Evolutionary conservation across 805 yeast genomes (phyloP), one percentile per base, ranked within the genome.

Genomic region (Candida alai): DNA sequence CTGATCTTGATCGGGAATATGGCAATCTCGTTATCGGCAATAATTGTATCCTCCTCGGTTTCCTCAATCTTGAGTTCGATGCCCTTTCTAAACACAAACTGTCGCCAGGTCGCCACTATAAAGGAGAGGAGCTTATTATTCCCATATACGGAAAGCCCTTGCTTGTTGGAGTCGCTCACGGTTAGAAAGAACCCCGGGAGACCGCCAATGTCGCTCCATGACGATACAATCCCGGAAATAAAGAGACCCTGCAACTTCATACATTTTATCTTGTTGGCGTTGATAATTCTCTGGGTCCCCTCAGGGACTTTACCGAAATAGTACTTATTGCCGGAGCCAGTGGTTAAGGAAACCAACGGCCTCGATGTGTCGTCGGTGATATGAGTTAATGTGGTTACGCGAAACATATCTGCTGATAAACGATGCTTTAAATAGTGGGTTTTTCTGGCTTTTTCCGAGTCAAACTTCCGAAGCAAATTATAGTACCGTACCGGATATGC

Each of bases 111-210:
- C 1, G 89, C 73, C 3, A 85, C 73, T 29, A 84, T 65, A 51
- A 76, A 80, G 7, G 54, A 42, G 14, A 62, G 40, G 11, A 62
- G 37, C 24, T 44, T 45, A 32, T 54, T 39, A 19, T 56, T 56
- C 36, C 71, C 65, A 31, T 77, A 73, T 1, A 86, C 60, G n/a
- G 68, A 69, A 24, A 84, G 52, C 5, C 66, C 66, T 30, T 73
- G 70, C 41, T 72, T 68, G 2, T 87, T 88, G 46, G 86, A 84
- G 46, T 87, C 96, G 37, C 85, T 78, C 10, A 84, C 67, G 0
- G 97, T 86, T 32, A 90, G 61, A 31, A 90, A 74, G 48, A 86
- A 61, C 0, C 98, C 98, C 0, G 97, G 97, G 5, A 90, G 57
- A 0, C 98, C 98, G n/a, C 95, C 86, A 2, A 87, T 61, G n/a